These are phyloP conservation scores for Cyberlindnera americana DNA, from an alignment of 805 yeast genomes.

Conservation along the genomic window DNA sequence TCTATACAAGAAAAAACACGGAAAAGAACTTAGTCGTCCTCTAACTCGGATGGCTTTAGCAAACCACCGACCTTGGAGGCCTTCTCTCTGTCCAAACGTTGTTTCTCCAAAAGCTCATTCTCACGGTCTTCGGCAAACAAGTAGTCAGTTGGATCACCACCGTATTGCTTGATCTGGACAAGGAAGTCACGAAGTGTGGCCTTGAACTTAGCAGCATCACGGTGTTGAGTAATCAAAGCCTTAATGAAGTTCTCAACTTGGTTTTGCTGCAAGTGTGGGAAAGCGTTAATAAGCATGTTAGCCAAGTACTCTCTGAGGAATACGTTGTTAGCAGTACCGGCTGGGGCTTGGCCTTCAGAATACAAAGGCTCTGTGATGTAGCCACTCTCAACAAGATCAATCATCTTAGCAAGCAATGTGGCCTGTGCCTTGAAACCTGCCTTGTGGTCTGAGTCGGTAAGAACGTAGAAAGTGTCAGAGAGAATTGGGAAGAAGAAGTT, in stretches of 20 bases:
- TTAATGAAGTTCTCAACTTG: slow-evolving; percentile 80
- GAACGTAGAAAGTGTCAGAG: slow-evolving; percentile 87
- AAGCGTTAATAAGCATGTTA: slow-evolving; percentile 80
- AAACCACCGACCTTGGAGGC: slow-evolving; percentile 91
- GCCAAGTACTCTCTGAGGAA: slow-evolving; percentile 80
- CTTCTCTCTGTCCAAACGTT: slow-evolving; percentile 66
- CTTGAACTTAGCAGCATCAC: slow-evolving; percentile 71
- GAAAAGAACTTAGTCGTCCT: slow-evolving; percentile 53
- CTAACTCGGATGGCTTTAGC: slow-evolving; percentile 91
- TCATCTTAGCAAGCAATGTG: slow-evolving; percentile 75
- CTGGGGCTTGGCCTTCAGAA: slow-evolving; percentile 74
- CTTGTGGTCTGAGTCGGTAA: slow-evolving; percentile 96
- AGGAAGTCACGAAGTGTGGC: slow-evolving; percentile 90
- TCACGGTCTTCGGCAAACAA: slow-evolving; percentile 92
- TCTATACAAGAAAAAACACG: no score
- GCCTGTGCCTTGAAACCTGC: slow-evolving; percentile 92
- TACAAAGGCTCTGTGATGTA: slow-evolving; percentile 77
- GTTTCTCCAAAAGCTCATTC: slow-evolving; percentile 65
- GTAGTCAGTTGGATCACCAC: slow-evolving; percentile 94
- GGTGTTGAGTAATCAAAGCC: slow-evolving; percentile 71
- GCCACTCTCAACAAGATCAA: slow-evolving; percentile 75
- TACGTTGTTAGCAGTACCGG: slow-evolving; percentile 76
- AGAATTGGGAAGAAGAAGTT: slow-evolving; percentile 85
- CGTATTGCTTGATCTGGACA: slow-evolving; percentile 92
- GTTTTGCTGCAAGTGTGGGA: slow-evolving; percentile 81